These are phyloP conservation scores for Lentinula lateritia DNA, from an alignment of 768 basidiomycete species.

Conservation along the genomic window DNA sequence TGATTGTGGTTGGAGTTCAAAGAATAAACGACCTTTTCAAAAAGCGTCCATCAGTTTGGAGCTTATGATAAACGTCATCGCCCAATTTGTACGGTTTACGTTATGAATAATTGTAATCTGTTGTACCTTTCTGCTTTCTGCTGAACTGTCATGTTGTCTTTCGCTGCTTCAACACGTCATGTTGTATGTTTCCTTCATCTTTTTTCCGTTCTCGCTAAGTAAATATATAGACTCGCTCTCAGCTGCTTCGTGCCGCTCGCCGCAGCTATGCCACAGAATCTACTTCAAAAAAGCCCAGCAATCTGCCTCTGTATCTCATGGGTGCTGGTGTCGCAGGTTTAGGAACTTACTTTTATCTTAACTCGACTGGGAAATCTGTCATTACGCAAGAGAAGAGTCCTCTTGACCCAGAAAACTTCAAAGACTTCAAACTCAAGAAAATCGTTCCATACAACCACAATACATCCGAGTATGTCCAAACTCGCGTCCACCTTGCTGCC, in stretches of 20 bases:
- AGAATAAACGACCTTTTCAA: not conserved
- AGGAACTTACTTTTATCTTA: conserved; percentile 48
- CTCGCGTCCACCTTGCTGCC: not conserved
- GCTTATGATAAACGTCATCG: not conserved
- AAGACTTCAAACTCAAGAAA: conserved; percentile 79
- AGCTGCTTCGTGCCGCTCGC: not conserved
- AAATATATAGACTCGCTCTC: conserved; percentile 6
- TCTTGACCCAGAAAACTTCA: conserved; percentile 68
- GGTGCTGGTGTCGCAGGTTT: conserved; percentile 41
- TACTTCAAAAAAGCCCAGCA: conserved; percentile 40
- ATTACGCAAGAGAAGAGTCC: conserved; percentile 57
- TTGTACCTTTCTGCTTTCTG: no score
- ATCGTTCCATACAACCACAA: conserved; percentile 92
- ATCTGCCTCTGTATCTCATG: conserved; percentile 40
- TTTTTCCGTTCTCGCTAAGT: not conserved
- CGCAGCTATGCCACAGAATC: conserved; percentile 28
- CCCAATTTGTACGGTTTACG: not conserved
- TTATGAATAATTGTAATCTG: no score
- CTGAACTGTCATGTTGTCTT: conserved; percentile 32
- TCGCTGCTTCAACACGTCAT: conserved; percentile 37
- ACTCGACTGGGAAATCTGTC: conserved; percentile 20
- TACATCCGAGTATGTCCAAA: conserved; percentile 58
- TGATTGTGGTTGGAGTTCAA: not conserved
- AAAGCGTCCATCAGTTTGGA: not conserved
- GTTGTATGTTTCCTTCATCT: conserved; percentile 24